phyloP scores from a whole-genome alignment of 768 basidiomycete genomes.

The Mycena alexandri region DNA sequence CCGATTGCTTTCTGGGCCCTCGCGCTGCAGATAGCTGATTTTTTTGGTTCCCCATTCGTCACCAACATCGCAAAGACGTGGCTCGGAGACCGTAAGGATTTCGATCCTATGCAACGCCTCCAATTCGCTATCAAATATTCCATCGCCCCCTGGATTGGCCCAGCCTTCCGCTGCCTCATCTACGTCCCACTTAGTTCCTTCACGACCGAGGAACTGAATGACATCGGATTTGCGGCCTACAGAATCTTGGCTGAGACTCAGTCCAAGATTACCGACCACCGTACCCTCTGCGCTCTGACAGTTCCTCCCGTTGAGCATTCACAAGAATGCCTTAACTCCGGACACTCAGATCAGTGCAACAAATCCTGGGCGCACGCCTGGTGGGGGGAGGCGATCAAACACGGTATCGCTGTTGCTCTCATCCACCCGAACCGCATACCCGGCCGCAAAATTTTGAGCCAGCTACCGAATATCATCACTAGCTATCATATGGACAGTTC shows the following conservation, averaged over 20 bases:
- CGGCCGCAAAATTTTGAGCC: not conserved
- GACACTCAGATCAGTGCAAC: too few species aligned
- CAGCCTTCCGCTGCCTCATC: not conserved
- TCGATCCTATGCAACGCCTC: not conserved
- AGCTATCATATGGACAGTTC: not conserved
- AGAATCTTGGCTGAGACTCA: not conserved
- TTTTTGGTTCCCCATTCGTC: not conserved
- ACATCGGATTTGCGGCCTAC: conserved; percentile 2
- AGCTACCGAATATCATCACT: not conserved
- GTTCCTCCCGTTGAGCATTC: not conserved
- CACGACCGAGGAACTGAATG: not conserved
- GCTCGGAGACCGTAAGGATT: not conserved
- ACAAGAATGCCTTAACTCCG: not conserved
- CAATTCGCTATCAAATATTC: not conserved
- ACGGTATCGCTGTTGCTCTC: not conserved
- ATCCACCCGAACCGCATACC: not conserved
- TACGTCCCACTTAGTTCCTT: not conserved
- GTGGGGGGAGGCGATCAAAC: conserved; percentile 4
- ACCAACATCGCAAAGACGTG: not conserved
- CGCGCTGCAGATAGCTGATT: conserved; percentile 9
- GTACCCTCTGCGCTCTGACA: not conserved
- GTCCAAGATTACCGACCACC: not conserved
- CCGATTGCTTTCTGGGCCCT: not conserved
- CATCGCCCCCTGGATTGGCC: not conserved
- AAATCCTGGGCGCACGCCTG: not conserved